Conservation (phyloP, 352 stramenopile genomes). For the Lagenidium giganteum region DNA sequence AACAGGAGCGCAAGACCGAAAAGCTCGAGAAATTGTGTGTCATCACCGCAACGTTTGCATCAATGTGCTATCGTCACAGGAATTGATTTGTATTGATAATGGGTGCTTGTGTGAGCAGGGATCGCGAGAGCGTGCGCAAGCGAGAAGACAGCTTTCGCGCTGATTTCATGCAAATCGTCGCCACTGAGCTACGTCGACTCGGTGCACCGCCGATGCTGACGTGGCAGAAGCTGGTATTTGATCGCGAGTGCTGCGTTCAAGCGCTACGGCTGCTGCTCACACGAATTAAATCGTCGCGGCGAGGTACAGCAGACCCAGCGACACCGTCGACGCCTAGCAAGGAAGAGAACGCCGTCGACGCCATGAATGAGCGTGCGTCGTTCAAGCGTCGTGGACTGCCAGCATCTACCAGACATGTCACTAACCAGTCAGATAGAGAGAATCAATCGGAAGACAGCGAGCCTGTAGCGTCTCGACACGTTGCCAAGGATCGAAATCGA, state of each 20-base stretch:
- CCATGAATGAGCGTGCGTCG: not conserved
- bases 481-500: too few species aligned
- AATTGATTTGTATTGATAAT: constrained; percentile 1
- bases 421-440: too few species aligned
- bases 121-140: constrained; percentile 31
- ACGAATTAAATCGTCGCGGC: constrained; percentile 45
- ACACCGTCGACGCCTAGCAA: too few species aligned
- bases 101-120: constrained; percentile 19
- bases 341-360: too few species aligned
- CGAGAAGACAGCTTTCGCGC: constrained; percentile 53
- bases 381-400: not conserved
- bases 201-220: constrained; percentile 45
- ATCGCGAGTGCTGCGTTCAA: constrained; percentile 54
- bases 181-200: constrained; percentile 46
- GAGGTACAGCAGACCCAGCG: constrained; percentile 1
- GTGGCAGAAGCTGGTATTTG: constrained; percentile 64
- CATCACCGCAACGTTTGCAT: too few species aligned
- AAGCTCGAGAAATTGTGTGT: constrained; percentile 32
- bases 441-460: too few species aligned
- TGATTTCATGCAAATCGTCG: constrained; percentile 49
- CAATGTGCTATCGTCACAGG: constrained; percentile 5
- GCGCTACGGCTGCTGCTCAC: constrained; percentile 56
- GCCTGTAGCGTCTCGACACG: too few species aligned
- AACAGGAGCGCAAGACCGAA: constrained; percentile 45
- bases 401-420: too few species aligned